phyloP scores from a whole-genome alignment of 2,329 filamentous ascomycete species.

The Fusarium compactum region DNA sequence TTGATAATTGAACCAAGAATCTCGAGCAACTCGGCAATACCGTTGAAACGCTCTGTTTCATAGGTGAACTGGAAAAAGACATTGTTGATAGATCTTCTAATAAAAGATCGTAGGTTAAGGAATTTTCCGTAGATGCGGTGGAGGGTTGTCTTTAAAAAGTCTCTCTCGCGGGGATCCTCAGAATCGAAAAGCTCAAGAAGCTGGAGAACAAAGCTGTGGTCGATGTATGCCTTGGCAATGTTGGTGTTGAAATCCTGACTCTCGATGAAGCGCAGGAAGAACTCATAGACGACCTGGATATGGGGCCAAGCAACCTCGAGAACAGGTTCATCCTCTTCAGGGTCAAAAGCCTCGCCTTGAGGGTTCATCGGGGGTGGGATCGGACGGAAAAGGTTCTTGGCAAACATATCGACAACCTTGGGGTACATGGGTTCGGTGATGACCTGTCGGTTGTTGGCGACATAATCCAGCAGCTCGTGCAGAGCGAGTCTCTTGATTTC shows the following conservation, averaged over 20 bases:
- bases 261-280: slow-evolving; percentile 98
- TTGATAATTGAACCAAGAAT: slow-evolving; percentile 99
- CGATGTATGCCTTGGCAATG: slow-evolving; percentile 98
- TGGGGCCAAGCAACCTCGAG: slow-evolving; percentile 99
- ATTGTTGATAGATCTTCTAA: slow-evolving; percentile 98
- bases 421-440: slow-evolving; percentile 99
- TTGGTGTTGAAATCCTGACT: slow-evolving; percentile 99
- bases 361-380: slow-evolving; percentile 98
- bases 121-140: slow-evolving; percentile 99
- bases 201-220: slow-evolving; percentile 96
- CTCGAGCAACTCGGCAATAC: slow-evolving; percentile 94
- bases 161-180: slow-evolving; percentile 94
- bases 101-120: slow-evolving; percentile 95
- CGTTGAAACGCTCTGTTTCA: slow-evolving; percentile 98
- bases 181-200: slow-evolving; percentile 98
- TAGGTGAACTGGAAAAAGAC: slow-evolving; percentile 99
- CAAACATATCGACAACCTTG: slow-evolving; percentile 98
- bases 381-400: slow-evolving; percentile 96
- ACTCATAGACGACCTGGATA: slow-evolving; percentile 99
- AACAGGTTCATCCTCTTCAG: slow-evolving; percentile 97
- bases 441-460: slow-evolving; percentile 97
- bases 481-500: slow-evolving; percentile 98
- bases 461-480: slow-evolving; percentile 96
- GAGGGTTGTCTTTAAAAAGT: slow-evolving; percentile 97
- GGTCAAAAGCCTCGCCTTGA: slow-evolving; percentile 97